Percentiles rank a stretch among this genome's conserved stretches.
Evolutionary conservation across 768 basidiomycete species (phyloP).

Genomic region (Podaxis pistillaris): DNA sequence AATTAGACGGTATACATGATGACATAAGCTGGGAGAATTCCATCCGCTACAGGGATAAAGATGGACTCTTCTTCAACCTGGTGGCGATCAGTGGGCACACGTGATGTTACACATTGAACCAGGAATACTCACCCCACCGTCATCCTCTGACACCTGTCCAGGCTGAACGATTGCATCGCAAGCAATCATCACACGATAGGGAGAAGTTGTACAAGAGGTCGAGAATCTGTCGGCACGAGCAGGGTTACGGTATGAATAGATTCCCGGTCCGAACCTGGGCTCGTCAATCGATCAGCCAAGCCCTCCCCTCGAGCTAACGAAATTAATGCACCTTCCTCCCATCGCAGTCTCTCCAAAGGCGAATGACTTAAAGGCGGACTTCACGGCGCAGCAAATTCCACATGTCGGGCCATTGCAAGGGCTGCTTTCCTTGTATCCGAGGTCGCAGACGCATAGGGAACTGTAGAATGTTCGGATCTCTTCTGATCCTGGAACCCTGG

Average conservation of each 20-base stretch:
- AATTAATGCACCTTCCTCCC: constrained; percentile 47
- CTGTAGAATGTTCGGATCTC: constrained; percentile 62
- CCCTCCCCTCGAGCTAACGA: not conserved
- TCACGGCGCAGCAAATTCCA: constrained; percentile 60
- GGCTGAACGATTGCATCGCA: constrained; percentile 52
- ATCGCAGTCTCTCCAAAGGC: constrained; percentile 55
- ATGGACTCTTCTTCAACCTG: constrained; percentile 49
- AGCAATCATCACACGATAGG: constrained; percentile 64
- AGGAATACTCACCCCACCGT: constrained; percentile 25
- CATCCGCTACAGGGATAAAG: constrained; percentile 53
- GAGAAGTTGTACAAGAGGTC: constrained; percentile 67
- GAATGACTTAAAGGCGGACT: constrained; percentile 54
- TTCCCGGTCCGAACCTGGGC: constrained; percentile 55
- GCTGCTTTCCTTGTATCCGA: constrained; percentile 50
- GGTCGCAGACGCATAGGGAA: constrained; percentile 66
- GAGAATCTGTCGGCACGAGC: constrained; percentile 55
- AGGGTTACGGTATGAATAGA: constrained; percentile 63
- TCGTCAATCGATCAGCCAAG: not conserved
- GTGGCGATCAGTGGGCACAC: constrained; percentile 5
- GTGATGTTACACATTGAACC: constrained; percentile 16
- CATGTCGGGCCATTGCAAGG: constrained; percentile 62
- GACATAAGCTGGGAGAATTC: constrained; percentile 56
- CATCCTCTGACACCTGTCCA: constrained; percentile 22
- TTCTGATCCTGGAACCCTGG: constrained; percentile 35
- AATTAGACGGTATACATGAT: constrained; percentile 51